phyloP scores from a whole-genome alignment of 306 rosid genomes.

The Astragalus membranaceus region DNA sequence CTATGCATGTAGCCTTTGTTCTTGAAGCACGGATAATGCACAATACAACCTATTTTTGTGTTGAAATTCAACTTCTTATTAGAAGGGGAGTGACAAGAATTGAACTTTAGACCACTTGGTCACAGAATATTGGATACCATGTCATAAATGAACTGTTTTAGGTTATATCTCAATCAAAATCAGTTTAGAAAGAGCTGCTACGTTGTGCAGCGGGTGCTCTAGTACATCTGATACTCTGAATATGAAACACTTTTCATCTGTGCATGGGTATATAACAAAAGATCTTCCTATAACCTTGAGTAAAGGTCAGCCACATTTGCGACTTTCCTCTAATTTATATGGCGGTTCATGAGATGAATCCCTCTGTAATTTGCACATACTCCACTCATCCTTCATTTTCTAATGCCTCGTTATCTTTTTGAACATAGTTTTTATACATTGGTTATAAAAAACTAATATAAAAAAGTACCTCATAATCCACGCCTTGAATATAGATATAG shows the following conservation, averaged over 20 bases:
- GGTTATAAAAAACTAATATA: background rate
- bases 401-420: background rate
- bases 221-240: background rate
- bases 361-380: background rate
- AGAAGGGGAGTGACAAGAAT: background rate
- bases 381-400: background rate
- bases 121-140: background rate
- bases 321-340: background rate
- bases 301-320: background rate
- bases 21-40: background rate
- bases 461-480: constrained; percentile 74
- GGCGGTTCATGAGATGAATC: background rate
- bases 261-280: background rate
- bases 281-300: background rate
- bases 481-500: constrained; percentile 75
- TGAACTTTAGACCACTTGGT: background rate
- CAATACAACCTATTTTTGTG: background rate
- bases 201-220: background rate
- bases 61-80: background rate
- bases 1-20: too few species aligned
- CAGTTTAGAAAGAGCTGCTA: background rate
- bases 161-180: background rate
- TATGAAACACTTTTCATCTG: background rate
- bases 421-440: background rate
- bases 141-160: background rate